A percentile compares a stretch with the other conserved stretches of the same genome.
phyloP scores from a whole-genome alignment of 805 yeast genomes.

The Candida pini region DNA sequence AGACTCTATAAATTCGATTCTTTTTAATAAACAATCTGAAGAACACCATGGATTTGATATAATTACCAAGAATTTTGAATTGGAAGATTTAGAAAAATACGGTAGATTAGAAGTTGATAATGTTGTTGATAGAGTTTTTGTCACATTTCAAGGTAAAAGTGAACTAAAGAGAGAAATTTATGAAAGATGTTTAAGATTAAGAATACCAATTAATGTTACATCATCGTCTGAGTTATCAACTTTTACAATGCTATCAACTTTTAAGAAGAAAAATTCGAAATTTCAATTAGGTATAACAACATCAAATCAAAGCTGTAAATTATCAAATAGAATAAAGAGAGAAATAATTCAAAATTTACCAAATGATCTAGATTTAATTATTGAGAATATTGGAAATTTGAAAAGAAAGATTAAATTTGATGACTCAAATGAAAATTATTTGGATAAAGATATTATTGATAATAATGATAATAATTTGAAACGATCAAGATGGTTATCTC shows the following conservation, averaged over 20 bases:
- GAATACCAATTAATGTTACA: slow-evolving; percentile 80
- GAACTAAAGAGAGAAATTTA: slow-evolving; percentile 37
- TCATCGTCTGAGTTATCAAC: slow-evolving; percentile 70
- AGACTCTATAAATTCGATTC: slow-evolving; percentile 11
- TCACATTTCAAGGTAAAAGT: slow-evolving; percentile 33
- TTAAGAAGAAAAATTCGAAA: slow-evolving; percentile 53
- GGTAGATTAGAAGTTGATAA: slow-evolving; percentile 62
- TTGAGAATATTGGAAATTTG: slow-evolving; percentile 63
- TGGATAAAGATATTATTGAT: slow-evolving; percentile 33
- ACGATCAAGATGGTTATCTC: slow-evolving; percentile 80
- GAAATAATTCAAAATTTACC: slow-evolving; percentile 67
- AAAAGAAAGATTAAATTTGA: slow-evolving; percentile 50
- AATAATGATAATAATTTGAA: slow-evolving; percentile 47
- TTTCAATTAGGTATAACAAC: slow-evolving; percentile 83
- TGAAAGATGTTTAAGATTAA: slow-evolving; percentile 45
- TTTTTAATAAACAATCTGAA: slow-evolving; percentile 7
- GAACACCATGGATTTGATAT: slow-evolving; percentile 8
- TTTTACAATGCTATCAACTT: slow-evolving; percentile 70
- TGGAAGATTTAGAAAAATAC: slow-evolving; percentile 41
- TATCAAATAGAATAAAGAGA: slow-evolving; percentile 75
- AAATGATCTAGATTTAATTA: slow-evolving; percentile 58
- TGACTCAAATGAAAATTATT: slow-evolving; percentile 37
- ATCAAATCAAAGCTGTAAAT: slow-evolving; percentile 81
- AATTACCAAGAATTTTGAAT: slow-evolving; percentile 29
- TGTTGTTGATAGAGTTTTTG: slow-evolving; percentile 74